These are phyloP conservation scores for Zarea fungicola DNA, from an alignment of 2,329 filamentous ascomycete species.

Conservation along the genomic window DNA sequence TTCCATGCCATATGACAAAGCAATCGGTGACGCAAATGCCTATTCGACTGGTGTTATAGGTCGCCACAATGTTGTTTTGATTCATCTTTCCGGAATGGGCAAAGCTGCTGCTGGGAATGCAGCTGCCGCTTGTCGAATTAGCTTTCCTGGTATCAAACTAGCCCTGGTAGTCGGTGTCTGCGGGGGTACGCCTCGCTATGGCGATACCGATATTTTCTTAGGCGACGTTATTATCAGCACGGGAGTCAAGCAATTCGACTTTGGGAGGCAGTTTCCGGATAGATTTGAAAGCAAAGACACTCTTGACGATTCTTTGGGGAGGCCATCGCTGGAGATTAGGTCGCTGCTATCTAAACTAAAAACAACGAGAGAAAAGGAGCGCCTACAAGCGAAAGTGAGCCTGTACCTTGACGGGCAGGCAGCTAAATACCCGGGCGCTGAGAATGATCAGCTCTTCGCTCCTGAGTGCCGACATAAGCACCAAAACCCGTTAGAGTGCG, in stretches of 20 bases:
- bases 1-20: conserved; percentile 20
- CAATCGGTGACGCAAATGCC: conserved; percentile 22
- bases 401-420: too few species aligned
- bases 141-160: conserved; percentile 18
- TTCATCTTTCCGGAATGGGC: conserved; percentile 20
- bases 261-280: conserved; percentile 21
- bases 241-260: conserved; percentile 25
- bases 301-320: conserved; percentile 16
- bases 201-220: conserved; percentile 16
- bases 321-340: conserved; percentile 19
- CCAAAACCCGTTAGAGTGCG: too few species aligned
- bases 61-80: conserved; percentile 20
- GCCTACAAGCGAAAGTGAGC: too few species aligned
- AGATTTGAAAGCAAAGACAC: conserved; percentile 20
- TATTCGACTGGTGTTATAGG: conserved; percentile 22
- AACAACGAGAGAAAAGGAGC: too few species aligned
- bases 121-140: conserved; percentile 10
- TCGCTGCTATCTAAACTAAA: neutral
- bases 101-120: conserved; percentile 14
- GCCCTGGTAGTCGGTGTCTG: conserved; percentile 19
- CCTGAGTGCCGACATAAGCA: too few species aligned
- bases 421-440: too few species aligned
- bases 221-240: conserved; percentile 25
- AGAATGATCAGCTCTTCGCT: too few species aligned
- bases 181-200: conserved; percentile 18